phyloP scores from a whole-genome alignment of 2,329 filamentous ascomycete genomes.

The Fusarium sp. region DNA sequence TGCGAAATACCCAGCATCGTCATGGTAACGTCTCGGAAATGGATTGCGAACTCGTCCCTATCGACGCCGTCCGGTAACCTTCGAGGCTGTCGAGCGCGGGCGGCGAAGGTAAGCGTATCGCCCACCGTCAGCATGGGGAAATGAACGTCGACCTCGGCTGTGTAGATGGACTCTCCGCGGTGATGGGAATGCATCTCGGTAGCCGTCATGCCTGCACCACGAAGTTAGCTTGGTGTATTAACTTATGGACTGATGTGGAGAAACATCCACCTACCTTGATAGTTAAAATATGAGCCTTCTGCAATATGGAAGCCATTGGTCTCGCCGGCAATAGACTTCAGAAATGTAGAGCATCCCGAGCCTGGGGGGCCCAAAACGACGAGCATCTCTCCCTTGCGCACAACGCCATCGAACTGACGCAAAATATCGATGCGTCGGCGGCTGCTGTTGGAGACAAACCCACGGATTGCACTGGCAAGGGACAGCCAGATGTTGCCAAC shows the following conservation, averaged over 20 bases:
- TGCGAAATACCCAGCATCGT: constrained; percentile 83
- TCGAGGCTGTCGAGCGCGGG: constrained; percentile 77
- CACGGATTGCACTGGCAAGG: constrained; percentile 55
- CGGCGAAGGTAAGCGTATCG: constrained; percentile 85
- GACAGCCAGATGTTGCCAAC: constrained; percentile 75
- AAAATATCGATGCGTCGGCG: constrained; percentile 77
- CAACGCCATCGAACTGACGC: constrained; percentile 76
- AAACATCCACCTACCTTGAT: constrained; percentile 70
- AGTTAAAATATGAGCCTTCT: constrained; percentile 82
- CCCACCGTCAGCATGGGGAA: constrained; percentile 84
- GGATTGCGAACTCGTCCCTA: constrained; percentile 69
- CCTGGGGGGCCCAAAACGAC: constrained; percentile 82
- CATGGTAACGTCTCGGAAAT: constrained; percentile 81
- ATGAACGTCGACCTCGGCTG: constrained; percentile 86
- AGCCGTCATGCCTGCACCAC: constrained; percentile 70
- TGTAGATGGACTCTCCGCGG: constrained; percentile 90
- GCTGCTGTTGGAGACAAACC: constrained; percentile 66
- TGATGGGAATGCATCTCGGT: constrained; percentile 84
- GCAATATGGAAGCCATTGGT: constrained; percentile 85
- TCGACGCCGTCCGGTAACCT: constrained; percentile 72
- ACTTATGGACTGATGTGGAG: too few species aligned
- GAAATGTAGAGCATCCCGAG: constrained; percentile 85
- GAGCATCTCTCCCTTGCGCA: constrained; percentile 81
- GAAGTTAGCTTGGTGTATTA: constrained; percentile 27
- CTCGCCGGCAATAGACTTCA: constrained; percentile 89